Evolutionary conservation across 129 eudicot genomes (phyloP).

Genomic region (Gnaphalium uliginosum): DNA sequence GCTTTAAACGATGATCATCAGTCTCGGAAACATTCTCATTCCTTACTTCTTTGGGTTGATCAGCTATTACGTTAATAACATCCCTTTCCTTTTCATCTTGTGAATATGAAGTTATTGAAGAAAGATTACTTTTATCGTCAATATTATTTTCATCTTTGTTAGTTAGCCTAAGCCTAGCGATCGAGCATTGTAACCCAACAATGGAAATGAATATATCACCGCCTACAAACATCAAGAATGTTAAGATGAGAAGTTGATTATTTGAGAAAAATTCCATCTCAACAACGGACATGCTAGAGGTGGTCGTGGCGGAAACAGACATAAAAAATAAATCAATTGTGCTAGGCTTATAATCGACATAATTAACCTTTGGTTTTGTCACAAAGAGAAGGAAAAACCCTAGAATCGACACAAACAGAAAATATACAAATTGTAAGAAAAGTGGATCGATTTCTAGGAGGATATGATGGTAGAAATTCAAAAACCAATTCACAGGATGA

Average conservation of each 20-base stretch:
- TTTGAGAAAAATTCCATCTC: slow-evolving; percentile 69
- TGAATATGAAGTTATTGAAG: neutral
- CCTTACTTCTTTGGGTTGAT: neutral
- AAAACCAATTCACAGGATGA: neutral
- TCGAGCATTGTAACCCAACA: slow-evolving; percentile 31
- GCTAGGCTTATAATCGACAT: slow-evolving; percentile 12
- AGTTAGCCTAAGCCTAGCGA: neutral
- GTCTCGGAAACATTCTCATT: neutral
- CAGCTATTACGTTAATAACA: neutral
- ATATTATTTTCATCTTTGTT: neutral
- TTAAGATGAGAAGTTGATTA: slow-evolving; percentile 49
- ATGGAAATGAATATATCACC: slow-evolving; percentile 66
- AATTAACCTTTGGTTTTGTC: slow-evolving; percentile 1
- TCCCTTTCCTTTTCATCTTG: neutral
- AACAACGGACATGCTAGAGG: slow-evolving; percentile 60
- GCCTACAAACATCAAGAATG: slow-evolving; percentile 51
- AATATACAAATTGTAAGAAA: slow-evolving; percentile 10
- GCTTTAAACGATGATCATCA: neutral
- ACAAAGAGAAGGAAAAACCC: slow-evolving; percentile 22
- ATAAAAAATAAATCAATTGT: slow-evolving; percentile 43
- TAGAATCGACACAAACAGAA: neutral
- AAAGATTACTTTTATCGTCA: neutral
- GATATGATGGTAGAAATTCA: neutral
- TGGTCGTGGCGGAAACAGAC: slow-evolving; percentile 49
- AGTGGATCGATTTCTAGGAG: slow-evolving; percentile 17